Percentiles rank a stretch among this genome's conserved stretches.
Evolutionary conservation across 768 basidiomycete genomes (phyloP).

Genomic region (Suillus sp.): DNA sequence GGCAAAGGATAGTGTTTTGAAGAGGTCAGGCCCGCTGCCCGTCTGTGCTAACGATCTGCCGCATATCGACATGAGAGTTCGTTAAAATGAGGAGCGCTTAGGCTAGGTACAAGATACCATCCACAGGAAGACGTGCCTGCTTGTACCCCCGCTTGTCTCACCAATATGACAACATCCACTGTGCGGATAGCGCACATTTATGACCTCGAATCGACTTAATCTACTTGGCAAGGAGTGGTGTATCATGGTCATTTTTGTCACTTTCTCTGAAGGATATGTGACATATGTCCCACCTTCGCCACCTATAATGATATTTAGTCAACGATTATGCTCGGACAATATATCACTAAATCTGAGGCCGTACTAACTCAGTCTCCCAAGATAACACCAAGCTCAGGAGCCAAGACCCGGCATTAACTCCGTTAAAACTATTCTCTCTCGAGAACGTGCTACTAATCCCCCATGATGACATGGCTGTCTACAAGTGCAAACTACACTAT

Average conservation of each 20-base stretch:
- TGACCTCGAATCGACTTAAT: background rate
- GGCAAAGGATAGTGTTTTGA: background rate
- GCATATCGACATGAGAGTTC: constrained; percentile 1
- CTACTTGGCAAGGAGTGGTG: background rate
- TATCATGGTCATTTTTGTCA: background rate
- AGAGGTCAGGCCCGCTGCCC: background rate
- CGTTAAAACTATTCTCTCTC: background rate
- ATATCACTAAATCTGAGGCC: background rate
- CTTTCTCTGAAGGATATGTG: background rate
- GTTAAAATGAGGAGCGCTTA: background rate
- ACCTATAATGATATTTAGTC: background rate
- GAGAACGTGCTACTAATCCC: background rate
- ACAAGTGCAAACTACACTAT: background rate
- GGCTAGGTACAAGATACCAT: background rate
- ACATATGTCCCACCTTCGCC: background rate
- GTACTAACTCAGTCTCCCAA: background rate
- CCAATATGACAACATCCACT: background rate
- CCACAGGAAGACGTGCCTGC: background rate
- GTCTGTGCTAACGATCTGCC: background rate
- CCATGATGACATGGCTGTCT: background rate
- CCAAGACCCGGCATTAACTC: background rate
- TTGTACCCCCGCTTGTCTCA: background rate
- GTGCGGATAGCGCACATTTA: background rate
- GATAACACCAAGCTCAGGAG: background rate
- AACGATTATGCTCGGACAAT: background rate